Evolutionary conservation across 2,329 filamentous ascomycete genomes (phyloP).

Genomic region (Fusarium solani-melongenae): DNA sequence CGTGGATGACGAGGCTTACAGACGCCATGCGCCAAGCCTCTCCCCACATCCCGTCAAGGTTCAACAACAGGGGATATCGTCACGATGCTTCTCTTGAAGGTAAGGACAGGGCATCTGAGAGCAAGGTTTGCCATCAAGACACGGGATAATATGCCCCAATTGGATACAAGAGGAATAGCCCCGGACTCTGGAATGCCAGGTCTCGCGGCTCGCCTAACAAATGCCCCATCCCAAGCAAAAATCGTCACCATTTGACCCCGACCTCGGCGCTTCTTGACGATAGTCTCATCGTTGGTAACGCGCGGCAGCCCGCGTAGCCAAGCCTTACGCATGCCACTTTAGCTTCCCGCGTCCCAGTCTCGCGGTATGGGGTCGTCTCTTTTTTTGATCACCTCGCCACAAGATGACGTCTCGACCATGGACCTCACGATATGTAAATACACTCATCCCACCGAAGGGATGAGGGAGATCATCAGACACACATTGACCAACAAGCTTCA

Average conservation of each 20-base stretch:
- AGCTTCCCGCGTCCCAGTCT: not conserved
- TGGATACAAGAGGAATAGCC: not conserved
- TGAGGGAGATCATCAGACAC: not conserved
- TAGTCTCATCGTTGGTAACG: not conserved
- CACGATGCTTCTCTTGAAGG: not conserved
- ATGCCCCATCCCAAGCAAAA: not conserved
- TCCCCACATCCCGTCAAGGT: not conserved
- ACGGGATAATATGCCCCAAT: not conserved
- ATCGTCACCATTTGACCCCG: not conserved
- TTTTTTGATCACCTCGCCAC: not conserved
- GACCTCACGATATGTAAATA: constrained; percentile 14
- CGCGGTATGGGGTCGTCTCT: not conserved
- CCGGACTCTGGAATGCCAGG: not conserved
- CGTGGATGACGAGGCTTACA: not conserved
- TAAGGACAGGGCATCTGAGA: not conserved
- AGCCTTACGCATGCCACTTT: not conserved
- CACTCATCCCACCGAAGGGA: not conserved
- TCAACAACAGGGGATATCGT: not conserved
- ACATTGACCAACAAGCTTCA: not conserved
- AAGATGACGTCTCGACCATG: constrained; percentile 15
- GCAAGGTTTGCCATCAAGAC: not conserved
- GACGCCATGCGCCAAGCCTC: not conserved
- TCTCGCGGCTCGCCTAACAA: not conserved
- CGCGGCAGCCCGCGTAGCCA: not conserved
- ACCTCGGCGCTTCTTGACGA: not conserved